Evolutionary conservation across 2,329 filamentous ascomycete genomes (phyloP).

Genomic region (Endothia cerciana): DNA sequence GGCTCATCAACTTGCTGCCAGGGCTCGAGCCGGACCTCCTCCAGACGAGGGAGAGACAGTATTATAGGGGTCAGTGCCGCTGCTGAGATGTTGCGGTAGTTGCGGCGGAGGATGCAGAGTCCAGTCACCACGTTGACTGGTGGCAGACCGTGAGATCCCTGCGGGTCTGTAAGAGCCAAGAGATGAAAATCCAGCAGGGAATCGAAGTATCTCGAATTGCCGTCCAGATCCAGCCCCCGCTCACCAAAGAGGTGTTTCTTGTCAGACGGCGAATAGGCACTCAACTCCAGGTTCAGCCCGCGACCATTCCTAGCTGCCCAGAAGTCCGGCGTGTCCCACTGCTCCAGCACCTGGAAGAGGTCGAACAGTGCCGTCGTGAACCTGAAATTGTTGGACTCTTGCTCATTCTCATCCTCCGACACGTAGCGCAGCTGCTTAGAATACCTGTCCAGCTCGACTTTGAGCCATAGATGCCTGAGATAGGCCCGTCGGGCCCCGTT

Average conservation of each 20-base stretch:
- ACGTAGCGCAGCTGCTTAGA: conserved; percentile 26
- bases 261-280: conserved; percentile 33
- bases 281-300: conserved; percentile 34
- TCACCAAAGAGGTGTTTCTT: conserved; percentile 31
- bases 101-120: conserved; percentile 27
- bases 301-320: conserved; percentile 16
- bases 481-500: conserved; percentile 31
- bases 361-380: conserved; percentile 35
- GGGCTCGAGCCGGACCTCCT: conserved; percentile 28
- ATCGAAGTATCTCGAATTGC: conserved; percentile 35
- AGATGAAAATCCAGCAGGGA: conserved; percentile 33
- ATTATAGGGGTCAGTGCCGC: conserved; percentile 25
- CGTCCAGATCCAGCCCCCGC: conserved; percentile 32
- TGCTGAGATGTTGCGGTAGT: conserved; percentile 28
- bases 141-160: conserved; percentile 27
- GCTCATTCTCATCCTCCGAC: conserved; percentile 34
- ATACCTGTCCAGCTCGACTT: conserved; percentile 34
- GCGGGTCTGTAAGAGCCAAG: conserved; percentile 20
- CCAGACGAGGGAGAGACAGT: conserved; percentile 24
- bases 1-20: conserved; percentile 28
- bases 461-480: conserved; percentile 33
- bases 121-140: conserved; percentile 24
- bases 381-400: conserved; percentile 34
- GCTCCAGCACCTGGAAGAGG: conserved; percentile 33
- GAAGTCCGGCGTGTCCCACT: conserved; percentile 31